Conservation (phyloP, 2,329 filamentous ascomycete species). For the Aspergillus thermomutatus region DNA sequence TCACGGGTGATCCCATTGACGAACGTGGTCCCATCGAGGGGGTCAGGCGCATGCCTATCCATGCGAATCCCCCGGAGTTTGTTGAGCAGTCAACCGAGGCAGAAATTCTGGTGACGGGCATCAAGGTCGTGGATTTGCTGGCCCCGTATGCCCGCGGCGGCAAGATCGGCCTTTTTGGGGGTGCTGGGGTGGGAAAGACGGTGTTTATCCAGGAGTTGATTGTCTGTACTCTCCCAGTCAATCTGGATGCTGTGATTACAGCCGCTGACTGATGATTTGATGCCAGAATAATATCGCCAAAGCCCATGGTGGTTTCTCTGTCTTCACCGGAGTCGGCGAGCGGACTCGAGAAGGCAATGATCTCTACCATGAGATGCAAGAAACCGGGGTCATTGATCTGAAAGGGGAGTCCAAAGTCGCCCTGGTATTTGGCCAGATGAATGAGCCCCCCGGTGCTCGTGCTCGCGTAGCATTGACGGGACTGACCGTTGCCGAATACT, state of each 20-base stretch:
- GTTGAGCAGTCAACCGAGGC: slow-evolving; percentile 92
- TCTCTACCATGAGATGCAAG: slow-evolving; percentile 99
- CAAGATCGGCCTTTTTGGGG: slow-evolving; percentile 99
- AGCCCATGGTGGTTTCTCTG: slow-evolving; percentile 99
- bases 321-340: slow-evolving; percentile 99
- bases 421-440: slow-evolving; percentile 99
- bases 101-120: slow-evolving; percentile 97
- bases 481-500: slow-evolving; percentile 67
- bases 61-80: slow-evolving; percentile 90
- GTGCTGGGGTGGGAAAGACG: slow-evolving; percentile 99
- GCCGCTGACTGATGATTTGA: not conserved
- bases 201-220: slow-evolving; percentile 99
- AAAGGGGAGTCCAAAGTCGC: slow-evolving; percentile 99
- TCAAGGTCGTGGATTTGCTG: slow-evolving; percentile 99
- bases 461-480: slow-evolving; percentile 98
- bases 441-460: slow-evolving; percentile 99
- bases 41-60: slow-evolving; percentile 82
- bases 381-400: slow-evolving; percentile 98
- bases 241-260: not conserved
- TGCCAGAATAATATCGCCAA: slow-evolving; percentile 97
- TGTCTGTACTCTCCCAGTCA: slow-evolving; percentile 49
- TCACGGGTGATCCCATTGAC: slow-evolving; percentile 99
- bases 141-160: slow-evolving; percentile 99
- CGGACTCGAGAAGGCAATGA: slow-evolving; percentile 99
- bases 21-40: slow-evolving; percentile 98